A percentile compares a stretch with the other conserved stretches of the same genome.
Evolutionary conservation across 352 stramenopile species (phyloP).

Genomic region (Elongisporangium prolatum): DNA sequence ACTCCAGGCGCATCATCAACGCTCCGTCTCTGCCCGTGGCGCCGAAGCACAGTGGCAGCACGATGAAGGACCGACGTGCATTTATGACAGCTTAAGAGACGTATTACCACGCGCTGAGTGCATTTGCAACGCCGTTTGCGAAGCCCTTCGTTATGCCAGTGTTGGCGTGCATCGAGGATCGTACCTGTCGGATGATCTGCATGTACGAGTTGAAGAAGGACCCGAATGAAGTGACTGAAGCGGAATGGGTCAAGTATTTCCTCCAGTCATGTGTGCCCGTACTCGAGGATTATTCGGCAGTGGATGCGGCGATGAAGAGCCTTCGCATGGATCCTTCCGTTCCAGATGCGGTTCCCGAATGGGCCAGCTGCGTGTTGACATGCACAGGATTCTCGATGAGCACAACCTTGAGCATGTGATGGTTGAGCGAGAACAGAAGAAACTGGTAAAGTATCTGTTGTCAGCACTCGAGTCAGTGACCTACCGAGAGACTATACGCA

Average conservation of each 20-base stretch:
- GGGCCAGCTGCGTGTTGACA: slow-evolving; percentile 2
- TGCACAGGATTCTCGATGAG: slow-evolving; percentile 6
- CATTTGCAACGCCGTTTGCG: no score
- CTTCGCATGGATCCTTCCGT: slow-evolving; percentile 4
- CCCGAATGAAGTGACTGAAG: slow-evolving; percentile 6
- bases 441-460: not conserved
- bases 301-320: slow-evolving; percentile 7
- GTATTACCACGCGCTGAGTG: no score
- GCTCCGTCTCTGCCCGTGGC: no score
- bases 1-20: no score
- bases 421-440: not conserved
- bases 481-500: not conserved
- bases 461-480: not conserved
- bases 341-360: slow-evolving; percentile 5
- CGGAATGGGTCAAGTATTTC: no score
- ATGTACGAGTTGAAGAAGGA: slow-evolving; percentile 7
- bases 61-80: no score
- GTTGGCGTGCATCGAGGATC: slow-evolving; percentile 2
- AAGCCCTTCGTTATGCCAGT: slow-evolving; percentile 10
- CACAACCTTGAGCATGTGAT: slow-evolving; percentile 4
- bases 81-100: no score
- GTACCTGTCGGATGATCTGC: slow-evolving; percentile 3
- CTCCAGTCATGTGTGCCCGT: not conserved
- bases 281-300: slow-evolving; percentile 1
- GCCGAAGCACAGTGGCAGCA: no score